phyloP scores from a whole-genome alignment of 1,284 basidiomycete species.

The Sphagnurus paluster region DNA sequence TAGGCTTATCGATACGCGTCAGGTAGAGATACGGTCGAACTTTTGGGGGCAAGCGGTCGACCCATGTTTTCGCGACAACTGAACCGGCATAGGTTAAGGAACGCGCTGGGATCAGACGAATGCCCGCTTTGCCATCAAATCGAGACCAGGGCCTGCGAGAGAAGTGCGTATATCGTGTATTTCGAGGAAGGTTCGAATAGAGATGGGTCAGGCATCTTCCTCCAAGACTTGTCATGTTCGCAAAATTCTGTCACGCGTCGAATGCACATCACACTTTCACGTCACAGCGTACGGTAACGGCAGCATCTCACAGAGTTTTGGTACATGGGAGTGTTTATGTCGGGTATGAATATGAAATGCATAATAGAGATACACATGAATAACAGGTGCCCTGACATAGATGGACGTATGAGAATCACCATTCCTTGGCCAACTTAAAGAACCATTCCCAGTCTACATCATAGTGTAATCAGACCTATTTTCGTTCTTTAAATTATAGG shows the following conservation, averaged over 20 bases:
- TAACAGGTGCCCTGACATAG: conserved; percentile 8
- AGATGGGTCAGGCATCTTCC: conserved; percentile 17
- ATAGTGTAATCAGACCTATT: conserved; percentile 8
- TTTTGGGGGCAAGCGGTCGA: conserved; percentile 61
- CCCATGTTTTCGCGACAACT: conserved; percentile 49
- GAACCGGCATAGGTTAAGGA: conserved; percentile 7
- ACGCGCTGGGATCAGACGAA: conserved; percentile 8
- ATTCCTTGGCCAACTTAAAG: conserved; percentile 84
- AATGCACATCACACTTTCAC: not conserved
- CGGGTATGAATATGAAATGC: conserved; percentile 17
- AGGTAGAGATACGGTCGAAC: conserved; percentile 82
- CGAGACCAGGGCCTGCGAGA: not conserved
- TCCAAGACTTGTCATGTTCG: conserved; percentile 4
- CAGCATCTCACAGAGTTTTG: not conserved
- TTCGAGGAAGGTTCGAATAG: conserved; percentile 4
- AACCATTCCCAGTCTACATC: conserved; percentile 76
- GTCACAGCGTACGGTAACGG: no score
- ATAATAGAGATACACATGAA: conserved; percentile 15
- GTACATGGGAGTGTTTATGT: conserved; percentile 4
- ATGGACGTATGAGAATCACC: conserved; percentile 40
- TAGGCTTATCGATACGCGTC: conserved; percentile 92
- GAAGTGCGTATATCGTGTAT: not conserved
- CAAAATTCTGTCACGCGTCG: conserved; percentile 4
- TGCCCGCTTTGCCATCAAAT: not conserved
- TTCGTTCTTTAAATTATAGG: not conserved